Evolutionary conservation across 345 rosid species (phyloP).

Genomic region (Streptanthus diversifolius): DNA sequence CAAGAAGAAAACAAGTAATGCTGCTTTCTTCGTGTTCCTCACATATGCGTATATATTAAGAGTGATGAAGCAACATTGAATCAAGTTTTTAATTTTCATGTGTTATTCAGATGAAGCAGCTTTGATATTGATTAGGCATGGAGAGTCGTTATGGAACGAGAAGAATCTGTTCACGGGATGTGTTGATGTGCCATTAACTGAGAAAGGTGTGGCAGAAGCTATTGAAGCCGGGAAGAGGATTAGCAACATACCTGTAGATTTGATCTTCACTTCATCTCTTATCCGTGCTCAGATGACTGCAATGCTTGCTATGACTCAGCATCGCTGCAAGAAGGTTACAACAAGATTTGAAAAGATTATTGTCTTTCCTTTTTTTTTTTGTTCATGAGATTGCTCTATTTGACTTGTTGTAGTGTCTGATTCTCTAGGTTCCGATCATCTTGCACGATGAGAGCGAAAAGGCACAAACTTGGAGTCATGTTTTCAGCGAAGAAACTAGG

Average conservation of each 20-base stretch:
- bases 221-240: slow-evolving; percentile 97
- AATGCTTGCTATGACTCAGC: slow-evolving; percentile 98
- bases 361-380: background rate
- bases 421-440: slow-evolving; percentile 74
- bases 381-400: background rate
- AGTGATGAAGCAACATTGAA: background rate
- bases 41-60: background rate
- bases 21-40: background rate
- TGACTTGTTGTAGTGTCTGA: slow-evolving; percentile 1
- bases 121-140: slow-evolving; percentile 86
- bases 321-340: slow-evolving; percentile 80
- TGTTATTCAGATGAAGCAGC: slow-evolving; percentile 63
- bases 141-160: slow-evolving; percentile 99
- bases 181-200: slow-evolving; percentile 91
- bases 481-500: slow-evolving; percentile 80
- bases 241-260: slow-evolving; percentile 90
- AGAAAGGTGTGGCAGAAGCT: slow-evolving; percentile 93
- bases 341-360: background rate
- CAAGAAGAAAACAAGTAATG: slow-evolving; percentile 64
- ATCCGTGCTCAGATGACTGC: slow-evolving; percentile 99
- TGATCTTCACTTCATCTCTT: slow-evolving; percentile 82
- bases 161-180: slow-evolving; percentile 98
- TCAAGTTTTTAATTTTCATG: background rate
- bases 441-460: slow-evolving; percentile 74
- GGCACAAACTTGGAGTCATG: slow-evolving; percentile 79